These are phyloP conservation scores for Ensete glaucum DNA, from an alignment of 176 grass and related monocot species.

Conservation along the genomic window DNA sequence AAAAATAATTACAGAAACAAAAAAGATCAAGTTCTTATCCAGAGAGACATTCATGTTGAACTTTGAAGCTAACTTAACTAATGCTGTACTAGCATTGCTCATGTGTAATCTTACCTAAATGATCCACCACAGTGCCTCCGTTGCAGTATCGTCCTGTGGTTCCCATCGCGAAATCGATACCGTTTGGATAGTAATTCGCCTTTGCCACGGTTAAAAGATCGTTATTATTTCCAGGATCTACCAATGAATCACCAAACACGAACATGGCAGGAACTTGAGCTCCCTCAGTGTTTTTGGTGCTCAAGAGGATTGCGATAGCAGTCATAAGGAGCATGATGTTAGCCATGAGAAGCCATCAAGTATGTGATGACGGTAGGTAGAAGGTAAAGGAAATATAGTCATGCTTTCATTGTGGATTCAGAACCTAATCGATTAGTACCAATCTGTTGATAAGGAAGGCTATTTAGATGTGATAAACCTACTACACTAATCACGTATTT, in stretches of 20 bases:
- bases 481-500: background rate
- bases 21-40: background rate
- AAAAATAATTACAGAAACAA: no score
- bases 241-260: conserved; percentile 28
- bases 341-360: background rate
- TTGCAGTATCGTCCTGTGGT: conserved; percentile 33
- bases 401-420: background rate
- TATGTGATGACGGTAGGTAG: no score
- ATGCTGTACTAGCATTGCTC: background rate
- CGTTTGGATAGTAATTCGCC: conserved; percentile 34
- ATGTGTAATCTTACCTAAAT: conserved; percentile 18
- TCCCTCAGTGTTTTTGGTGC: background rate
- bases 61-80: background rate
- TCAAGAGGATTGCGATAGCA: background rate
- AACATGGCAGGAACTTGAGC: conserved; percentile 27
- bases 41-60: background rate
- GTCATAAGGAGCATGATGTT: background rate
- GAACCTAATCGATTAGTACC: background rate
- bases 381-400: background rate
- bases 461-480: background rate
- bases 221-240: conserved; percentile 36
- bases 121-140: conserved; percentile 26
- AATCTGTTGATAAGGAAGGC: no score
- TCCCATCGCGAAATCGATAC: conserved; percentile 32
- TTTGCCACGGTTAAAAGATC: conserved; percentile 28